These are phyloP conservation scores for Pleurotus tuber-regium DNA, from an alignment of 768 basidiomycete genomes.

Conservation along the genomic window DNA sequence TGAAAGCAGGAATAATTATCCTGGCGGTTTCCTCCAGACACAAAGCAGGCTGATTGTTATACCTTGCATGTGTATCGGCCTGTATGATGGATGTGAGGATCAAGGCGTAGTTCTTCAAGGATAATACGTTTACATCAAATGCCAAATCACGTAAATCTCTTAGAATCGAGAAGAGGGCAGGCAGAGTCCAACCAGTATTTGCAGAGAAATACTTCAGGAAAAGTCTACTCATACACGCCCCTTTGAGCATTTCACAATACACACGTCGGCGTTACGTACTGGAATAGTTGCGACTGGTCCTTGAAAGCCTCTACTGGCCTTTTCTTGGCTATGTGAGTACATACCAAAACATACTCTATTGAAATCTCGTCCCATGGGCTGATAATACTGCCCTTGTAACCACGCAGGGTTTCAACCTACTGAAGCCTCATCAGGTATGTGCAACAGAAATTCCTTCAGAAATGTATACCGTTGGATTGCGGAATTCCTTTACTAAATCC, in stretches of 20 bases:
- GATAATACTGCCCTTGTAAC: constrained; percentile 62
- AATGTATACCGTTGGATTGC: constrained; percentile 37
- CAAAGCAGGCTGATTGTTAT: constrained; percentile 54
- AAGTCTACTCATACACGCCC: constrained; percentile 35
- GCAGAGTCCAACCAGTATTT: constrained; percentile 85
- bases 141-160: constrained; percentile 84
- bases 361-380: constrained; percentile 86
- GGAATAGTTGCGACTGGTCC: constrained; percentile 72
- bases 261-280: constrained; percentile 47
- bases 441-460: constrained; percentile 7
- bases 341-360: constrained; percentile 77
- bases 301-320: constrained; percentile 74
- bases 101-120: constrained; percentile 10
- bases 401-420: constrained; percentile 36
- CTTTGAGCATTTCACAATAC: neutral
- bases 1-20: constrained; percentile 86
- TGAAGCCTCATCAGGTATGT: constrained; percentile 13
- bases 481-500: constrained; percentile 69
- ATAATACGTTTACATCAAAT: constrained; percentile 56
- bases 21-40: constrained; percentile 87
- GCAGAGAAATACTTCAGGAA: constrained; percentile 80
- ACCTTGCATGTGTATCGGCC: constrained; percentile 63
- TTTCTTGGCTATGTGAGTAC: constrained; percentile 66
- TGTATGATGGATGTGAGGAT: constrained; percentile 19
- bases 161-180: constrained; percentile 77